phyloP scores from a whole-genome alignment of 129 eudicot genomes.

The Centrapalus pauciflorus region DNA sequence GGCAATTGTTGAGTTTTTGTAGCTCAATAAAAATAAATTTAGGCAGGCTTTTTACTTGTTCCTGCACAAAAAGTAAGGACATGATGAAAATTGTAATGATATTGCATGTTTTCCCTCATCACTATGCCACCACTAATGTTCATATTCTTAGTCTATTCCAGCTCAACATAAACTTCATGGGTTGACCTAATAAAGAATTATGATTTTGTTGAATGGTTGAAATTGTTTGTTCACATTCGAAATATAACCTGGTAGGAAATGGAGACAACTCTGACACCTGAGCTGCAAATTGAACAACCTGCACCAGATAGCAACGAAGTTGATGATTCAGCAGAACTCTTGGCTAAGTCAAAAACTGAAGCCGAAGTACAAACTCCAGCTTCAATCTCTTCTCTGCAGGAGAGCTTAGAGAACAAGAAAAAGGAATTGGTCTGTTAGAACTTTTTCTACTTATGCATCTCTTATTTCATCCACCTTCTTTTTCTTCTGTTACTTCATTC shows the following conservation, averaged over 20 bases:
- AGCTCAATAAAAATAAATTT: not conserved
- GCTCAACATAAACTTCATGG: not conserved
- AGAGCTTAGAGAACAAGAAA: slow-evolving; percentile 66
- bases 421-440: slow-evolving; percentile 61
- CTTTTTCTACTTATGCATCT: not conserved
- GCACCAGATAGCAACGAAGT: slow-evolving; percentile 19
- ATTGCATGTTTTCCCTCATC: not conserved
- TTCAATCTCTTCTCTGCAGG: slow-evolving; percentile 35
- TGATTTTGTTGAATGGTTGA: not conserved
- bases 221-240: not conserved
- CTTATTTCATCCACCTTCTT: not conserved
- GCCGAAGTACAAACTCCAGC: slow-evolving; percentile 38
- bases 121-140: not conserved
- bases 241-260: slow-evolving; percentile 39
- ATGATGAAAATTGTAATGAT: not conserved
- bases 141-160: not conserved
- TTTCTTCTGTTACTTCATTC: not conserved
- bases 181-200: not conserved
- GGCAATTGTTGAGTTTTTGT: not conserved
- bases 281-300: slow-evolving; percentile 44
- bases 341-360: slow-evolving; percentile 29
- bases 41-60: not conserved
- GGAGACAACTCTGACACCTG: slow-evolving; percentile 43
- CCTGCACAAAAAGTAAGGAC: not conserved
- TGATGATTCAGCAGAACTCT: slow-evolving; percentile 25